phyloP scores from a whole-genome alignment of 305 asterid species.

The Solanum aculeatissimum region DNA sequence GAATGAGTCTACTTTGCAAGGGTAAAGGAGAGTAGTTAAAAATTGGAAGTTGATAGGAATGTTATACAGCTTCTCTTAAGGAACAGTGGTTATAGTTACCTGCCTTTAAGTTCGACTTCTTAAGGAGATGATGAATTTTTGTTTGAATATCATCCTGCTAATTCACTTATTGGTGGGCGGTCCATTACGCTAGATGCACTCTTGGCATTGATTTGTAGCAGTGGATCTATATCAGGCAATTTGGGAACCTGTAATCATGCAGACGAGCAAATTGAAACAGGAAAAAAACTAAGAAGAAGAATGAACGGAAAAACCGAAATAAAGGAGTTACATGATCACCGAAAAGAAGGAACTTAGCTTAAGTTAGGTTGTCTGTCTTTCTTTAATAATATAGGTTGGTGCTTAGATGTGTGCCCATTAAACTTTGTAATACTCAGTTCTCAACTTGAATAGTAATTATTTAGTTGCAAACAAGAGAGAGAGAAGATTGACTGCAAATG shows the following conservation, averaged over 20 bases:
- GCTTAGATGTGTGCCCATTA: not conserved
- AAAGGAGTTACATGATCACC: not conserved
- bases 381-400: not conserved
- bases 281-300: not conserved
- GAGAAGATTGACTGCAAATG: not conserved
- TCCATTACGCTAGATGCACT: constrained; percentile 87
- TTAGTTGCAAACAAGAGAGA: not conserved
- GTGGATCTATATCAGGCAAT: constrained; percentile 73
- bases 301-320: not conserved
- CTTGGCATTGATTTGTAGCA: constrained; percentile 75
- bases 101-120: not conserved
- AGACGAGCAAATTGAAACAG: not conserved
- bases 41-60: not conserved
- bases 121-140: not conserved
- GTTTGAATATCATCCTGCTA: constrained; percentile 42
- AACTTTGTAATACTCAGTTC: not conserved
- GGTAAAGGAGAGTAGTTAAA: not conserved
- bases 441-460: not conserved
- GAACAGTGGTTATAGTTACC: not conserved
- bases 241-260: constrained; percentile 64
- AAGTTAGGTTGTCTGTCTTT: not conserved
- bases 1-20: not conserved
- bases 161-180: constrained; percentile 96
- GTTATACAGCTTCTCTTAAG: not conserved
- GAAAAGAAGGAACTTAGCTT: not conserved